Evolutionary conservation across 2,329 filamentous ascomycete genomes (phyloP), one percentile per base, ranked within the genome.

Genomic region (Alternaria postmessia): DNA sequence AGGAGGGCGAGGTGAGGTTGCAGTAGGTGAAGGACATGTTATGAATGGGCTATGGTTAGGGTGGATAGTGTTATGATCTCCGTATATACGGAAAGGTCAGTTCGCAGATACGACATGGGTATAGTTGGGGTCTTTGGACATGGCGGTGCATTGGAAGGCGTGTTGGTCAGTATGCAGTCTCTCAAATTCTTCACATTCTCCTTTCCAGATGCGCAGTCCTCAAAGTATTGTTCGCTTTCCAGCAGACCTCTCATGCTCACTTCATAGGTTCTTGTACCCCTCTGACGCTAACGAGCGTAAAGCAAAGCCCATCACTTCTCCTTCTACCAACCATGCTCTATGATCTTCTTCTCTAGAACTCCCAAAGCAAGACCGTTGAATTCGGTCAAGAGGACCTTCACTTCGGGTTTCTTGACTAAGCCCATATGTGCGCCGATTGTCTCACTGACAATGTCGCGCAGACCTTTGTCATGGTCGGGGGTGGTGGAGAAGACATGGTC

Each of bases 1-100:
- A 52, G 36, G 61, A 59, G 44, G 62, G 64, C 3, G 43, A 22
- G 32, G 38, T 59, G 41, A 38, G 57, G 8, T 42, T 56, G 44
- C 48, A 55, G 46, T 49, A 49, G 30, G 12, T n/a, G 9, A 5
- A 5, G 7, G 30, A 11, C 0, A 8, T 3, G 20, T 24, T 32
- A 7, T 5, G 30, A 7, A 34, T 24, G 18, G 4, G 14, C 4
- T 5, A 11, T 48, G 1, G 0, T 36, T 24, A 0, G 1, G 14
- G 1, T 32, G 18, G 12, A 24, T 34, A 3, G 4, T 1, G 26
- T 4, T 9, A 22, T 5, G 28, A 34, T 34, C 1, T 9, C 4
- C 5, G 3, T 32, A 20, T 7, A 32, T 2, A 32, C 1, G 7
- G 2, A 7, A 34, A 16, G 6, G 16, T 20, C 0, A 48, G 11